Conservation (phyloP, 352 stramenopile genomes). For the Phytophthora pinifolia region DNA sequence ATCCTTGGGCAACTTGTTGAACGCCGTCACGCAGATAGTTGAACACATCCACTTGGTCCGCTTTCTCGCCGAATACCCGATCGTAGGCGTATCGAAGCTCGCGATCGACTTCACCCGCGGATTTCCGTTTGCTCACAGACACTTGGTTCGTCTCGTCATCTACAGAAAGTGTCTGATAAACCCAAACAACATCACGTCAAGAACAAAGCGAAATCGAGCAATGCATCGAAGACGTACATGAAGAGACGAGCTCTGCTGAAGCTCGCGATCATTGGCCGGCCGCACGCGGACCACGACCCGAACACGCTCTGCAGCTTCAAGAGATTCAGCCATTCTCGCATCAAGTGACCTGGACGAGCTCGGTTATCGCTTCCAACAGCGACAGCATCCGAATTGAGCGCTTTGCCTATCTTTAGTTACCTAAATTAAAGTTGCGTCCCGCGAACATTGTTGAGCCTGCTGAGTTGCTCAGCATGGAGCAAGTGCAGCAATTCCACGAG, state of each 20-base stretch:
- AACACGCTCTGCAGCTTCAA: constrained; percentile 53
- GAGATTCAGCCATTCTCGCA: constrained; percentile 33
- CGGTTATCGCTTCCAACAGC: neutral
- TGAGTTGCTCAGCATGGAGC: constrained; percentile 31
- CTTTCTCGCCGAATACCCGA: constrained; percentile 59
- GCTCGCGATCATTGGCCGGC: constrained; percentile 71
- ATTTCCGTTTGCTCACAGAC: constrained; percentile 54
- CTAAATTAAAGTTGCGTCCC: neutral
- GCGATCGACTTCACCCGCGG: constrained; percentile 39
- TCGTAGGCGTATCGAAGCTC: constrained; percentile 72
- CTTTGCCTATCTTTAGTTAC: constrained; percentile 22
- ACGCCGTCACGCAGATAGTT: constrained; percentile 66
- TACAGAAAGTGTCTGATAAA: constrained; percentile 35
- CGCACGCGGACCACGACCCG: constrained; percentile 83
- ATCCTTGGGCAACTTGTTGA: constrained; percentile 80
- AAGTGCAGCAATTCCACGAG: constrained; percentile 39
- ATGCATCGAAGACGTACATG: constrained; percentile 28
- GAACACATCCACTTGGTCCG: constrained; percentile 77
- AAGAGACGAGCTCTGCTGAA: constrained; percentile 26
- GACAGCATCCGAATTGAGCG: neutral
- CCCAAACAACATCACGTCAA: neutral
- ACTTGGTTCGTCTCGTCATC: constrained; percentile 35
- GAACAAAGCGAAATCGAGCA: neutral
- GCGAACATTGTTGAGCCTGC: constrained; percentile 4
- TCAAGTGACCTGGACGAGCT: constrained; percentile 3